Evolutionary conservation across 2,329 filamentous ascomycete species (phyloP).

Genomic region (Scedosporium minutisporum): DNA sequence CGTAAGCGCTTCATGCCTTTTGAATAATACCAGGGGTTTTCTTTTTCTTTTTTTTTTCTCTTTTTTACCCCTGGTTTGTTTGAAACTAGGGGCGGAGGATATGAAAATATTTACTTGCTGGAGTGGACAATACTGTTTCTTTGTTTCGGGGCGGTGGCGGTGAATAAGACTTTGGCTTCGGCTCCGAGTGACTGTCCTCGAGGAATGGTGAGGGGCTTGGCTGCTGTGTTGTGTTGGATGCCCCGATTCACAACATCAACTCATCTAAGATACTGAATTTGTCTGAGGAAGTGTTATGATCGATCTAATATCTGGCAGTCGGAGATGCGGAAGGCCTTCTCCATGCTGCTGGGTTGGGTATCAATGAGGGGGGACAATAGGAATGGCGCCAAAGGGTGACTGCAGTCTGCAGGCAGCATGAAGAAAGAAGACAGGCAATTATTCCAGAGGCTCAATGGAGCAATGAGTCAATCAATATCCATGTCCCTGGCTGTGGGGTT

Average conservation of each 20-base stretch:
- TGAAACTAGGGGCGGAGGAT: background rate
- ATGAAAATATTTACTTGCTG: background rate
- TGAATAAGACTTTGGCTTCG: background rate
- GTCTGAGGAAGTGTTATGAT: background rate
- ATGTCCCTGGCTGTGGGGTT: background rate
- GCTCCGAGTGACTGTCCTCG: background rate
- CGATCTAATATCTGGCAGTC: background rate
- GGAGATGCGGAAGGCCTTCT: background rate
- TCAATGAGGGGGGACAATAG: background rate
- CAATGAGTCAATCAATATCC: background rate
- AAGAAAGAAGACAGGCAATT: no score
- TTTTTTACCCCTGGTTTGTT: slow-evolving; percentile 3
- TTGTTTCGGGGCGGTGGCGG: background rate
- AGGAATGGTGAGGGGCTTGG: background rate
- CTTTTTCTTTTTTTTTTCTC: background rate
- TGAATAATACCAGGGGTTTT: slow-evolving; percentile 1
- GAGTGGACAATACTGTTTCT: background rate
- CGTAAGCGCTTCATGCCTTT: slow-evolving; percentile 53
- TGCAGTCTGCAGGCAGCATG: no score
- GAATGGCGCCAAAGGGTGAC: no score
- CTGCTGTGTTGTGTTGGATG: background rate
- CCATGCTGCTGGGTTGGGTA: background rate
- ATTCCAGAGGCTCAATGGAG: no score
- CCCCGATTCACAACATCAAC: background rate
- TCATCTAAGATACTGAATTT: background rate